phyloP scores from a whole-genome alignment of 2,329 filamentous ascomycete species.

The Fusarium compactum region DNA sequence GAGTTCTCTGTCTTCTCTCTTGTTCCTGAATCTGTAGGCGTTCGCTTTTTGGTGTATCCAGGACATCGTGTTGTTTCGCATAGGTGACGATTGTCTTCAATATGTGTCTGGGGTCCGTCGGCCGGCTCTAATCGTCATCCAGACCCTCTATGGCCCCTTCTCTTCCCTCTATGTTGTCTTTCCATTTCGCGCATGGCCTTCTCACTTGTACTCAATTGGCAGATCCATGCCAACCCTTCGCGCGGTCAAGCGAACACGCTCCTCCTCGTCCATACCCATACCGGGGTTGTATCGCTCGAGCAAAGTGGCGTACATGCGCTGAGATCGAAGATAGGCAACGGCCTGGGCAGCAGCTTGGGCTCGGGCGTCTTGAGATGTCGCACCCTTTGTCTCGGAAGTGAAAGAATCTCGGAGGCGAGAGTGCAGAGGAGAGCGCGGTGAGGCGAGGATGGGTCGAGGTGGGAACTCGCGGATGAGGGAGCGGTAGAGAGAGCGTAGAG shows the following conservation, averaged over 20 bases:
- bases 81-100: not conserved
- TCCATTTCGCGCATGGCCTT: not conserved
- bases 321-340: slow-evolving; percentile 83
- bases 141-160: not conserved
- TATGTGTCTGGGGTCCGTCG: not conserved
- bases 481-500: slow-evolving; percentile 84
- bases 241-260: slow-evolving; percentile 85
- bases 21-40: not conserved
- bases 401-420: slow-evolving; percentile 50
- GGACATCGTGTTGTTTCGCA: not conserved
- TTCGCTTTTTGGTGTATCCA: not conserved
- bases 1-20: not conserved
- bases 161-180: not conserved
- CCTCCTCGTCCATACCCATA: slow-evolving; percentile 86
- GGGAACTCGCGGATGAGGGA: slow-evolving; percentile 90
- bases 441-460: slow-evolving; percentile 68
- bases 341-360: slow-evolving; percentile 75
- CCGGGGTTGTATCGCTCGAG: slow-evolving; percentile 95
- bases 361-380: slow-evolving; percentile 49
- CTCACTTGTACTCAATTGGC: slow-evolving; percentile 69
- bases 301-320: slow-evolving; percentile 83
- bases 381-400: slow-evolving; percentile 66
- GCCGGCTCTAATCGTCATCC: not conserved
- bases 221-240: slow-evolving; percentile 91
- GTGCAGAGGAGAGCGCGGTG: slow-evolving; percentile 67